Conservation (phyloP, 805 yeast genomes). For the Candida schatavii region DNA sequence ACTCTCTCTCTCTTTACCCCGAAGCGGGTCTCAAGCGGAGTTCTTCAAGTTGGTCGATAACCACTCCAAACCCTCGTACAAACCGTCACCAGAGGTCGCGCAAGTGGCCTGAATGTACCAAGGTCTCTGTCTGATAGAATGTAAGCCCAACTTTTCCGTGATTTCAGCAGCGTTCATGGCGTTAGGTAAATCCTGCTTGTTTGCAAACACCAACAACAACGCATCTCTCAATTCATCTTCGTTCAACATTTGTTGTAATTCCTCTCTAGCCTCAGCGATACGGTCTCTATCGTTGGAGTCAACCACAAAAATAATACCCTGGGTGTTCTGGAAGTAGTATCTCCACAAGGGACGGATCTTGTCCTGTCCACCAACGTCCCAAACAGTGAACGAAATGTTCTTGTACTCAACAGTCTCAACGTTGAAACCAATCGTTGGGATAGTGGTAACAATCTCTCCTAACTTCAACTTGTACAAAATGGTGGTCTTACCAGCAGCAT, state of each 20-base stretch:
- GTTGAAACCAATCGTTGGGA: constrained; percentile 43
- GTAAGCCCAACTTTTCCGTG: constrained; percentile 43
- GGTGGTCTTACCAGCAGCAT: constrained; percentile 44
- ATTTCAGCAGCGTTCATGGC: constrained; percentile 45
- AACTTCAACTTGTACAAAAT: constrained; percentile 42
- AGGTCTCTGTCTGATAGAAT: constrained; percentile 41
- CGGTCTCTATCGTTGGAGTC: constrained; percentile 45
- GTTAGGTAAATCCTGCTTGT: constrained; percentile 44
- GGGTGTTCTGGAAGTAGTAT: constrained; percentile 43
- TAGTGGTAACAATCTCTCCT: constrained; percentile 42
- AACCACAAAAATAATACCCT: constrained; percentile 41
- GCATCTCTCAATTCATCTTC: constrained; percentile 44
- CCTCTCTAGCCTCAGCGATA: constrained; percentile 42
- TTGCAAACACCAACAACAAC: constrained; percentile 38
- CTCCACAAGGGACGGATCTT: constrained; percentile 45
- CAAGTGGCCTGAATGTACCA: constrained; percentile 45
- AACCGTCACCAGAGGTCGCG: constrained; percentile 40
- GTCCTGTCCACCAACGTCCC: constrained; percentile 47
- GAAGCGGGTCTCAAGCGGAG: constrained; percentile 13
- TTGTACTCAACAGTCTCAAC: constrained; percentile 43
- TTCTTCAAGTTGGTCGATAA: constrained; percentile 33
- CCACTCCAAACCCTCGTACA: constrained; percentile 39
- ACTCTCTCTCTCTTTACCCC: too few relatives aligned
- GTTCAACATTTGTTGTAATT: constrained; percentile 42
- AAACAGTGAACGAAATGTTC: constrained; percentile 41